Evolutionary conservation across 495 filamentous ascomycete genomes (phyloP).

Genomic region (Lineolata rhizophorae): DNA sequence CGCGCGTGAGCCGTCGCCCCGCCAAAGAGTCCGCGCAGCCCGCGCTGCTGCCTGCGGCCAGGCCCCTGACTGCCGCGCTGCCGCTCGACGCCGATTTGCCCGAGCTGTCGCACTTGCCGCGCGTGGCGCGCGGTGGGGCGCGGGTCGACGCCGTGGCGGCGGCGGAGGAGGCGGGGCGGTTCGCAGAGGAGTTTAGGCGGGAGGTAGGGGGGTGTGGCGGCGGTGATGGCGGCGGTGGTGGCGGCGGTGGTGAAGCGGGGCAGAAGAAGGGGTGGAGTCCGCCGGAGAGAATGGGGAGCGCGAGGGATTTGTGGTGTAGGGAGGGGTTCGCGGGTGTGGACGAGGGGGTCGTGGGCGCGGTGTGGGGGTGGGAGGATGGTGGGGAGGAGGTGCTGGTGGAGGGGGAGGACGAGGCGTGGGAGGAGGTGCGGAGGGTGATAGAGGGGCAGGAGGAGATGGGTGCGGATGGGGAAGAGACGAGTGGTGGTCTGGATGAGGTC

Average conservation of each 20-base stretch:
- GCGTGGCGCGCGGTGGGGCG: constrained; percentile 11
- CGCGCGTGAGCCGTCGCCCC: background rate
- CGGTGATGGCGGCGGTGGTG: too few species aligned
- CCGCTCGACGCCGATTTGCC: constrained; percentile 18
- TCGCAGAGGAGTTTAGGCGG: constrained; percentile 10
- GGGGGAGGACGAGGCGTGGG: too few species aligned
- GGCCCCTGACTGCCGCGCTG: constrained; percentile 14
- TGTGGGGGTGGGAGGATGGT: too few species aligned
- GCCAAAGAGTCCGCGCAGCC: background rate
- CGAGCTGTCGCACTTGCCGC: constrained; percentile 14
- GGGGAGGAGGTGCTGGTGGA: too few species aligned
- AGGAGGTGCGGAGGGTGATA: too few species aligned
- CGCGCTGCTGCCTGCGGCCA: constrained; percentile 2
- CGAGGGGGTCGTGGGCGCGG: too few species aligned
- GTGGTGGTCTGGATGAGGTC: too few species aligned
- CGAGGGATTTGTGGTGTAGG: constrained; percentile 19
- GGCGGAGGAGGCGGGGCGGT: constrained; percentile 1
- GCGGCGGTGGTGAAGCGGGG: background rate
- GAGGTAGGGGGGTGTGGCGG: constrained; percentile 16
- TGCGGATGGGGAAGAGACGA: too few species aligned
- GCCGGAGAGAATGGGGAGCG: constrained; percentile 3
- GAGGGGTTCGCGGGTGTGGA: too few species aligned
- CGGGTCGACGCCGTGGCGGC: constrained; percentile 1
- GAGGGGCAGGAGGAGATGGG: too few species aligned
- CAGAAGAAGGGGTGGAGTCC: constrained; percentile 7